Conservation (phyloP, 2,329 filamentous ascomycete species). For the Talaromyces sp. region DNA sequence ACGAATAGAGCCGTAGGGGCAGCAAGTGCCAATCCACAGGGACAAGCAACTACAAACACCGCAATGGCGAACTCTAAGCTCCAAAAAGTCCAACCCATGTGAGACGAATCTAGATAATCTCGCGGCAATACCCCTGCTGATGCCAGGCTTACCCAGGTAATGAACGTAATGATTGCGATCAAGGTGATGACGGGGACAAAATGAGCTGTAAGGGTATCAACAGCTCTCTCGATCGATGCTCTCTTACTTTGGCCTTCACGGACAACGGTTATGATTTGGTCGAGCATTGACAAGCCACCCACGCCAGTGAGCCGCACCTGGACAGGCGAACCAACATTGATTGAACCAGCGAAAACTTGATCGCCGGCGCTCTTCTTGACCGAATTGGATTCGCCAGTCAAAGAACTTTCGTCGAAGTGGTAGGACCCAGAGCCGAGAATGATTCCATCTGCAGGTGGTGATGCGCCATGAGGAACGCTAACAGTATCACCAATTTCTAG, state of each 20-base stretch:
- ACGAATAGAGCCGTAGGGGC: constrained; percentile 82
- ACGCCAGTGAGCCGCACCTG: constrained; percentile 42
- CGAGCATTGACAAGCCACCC: constrained; percentile 49
- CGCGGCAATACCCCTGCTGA: constrained; percentile 41
- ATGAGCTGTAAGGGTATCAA: constrained; percentile 47
- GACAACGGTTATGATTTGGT: constrained; percentile 49
- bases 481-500: constrained; percentile 73
- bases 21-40: constrained; percentile 77
- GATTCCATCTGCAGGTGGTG: constrained; percentile 77
- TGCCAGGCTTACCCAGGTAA: constrained; percentile 47
- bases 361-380: constrained; percentile 44
- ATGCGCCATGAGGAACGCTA: constrained; percentile 71
- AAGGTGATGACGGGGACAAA: constrained; percentile 50
- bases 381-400: constrained; percentile 60
- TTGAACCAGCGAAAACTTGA: constrained; percentile 46
- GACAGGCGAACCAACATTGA: constrained; percentile 48
- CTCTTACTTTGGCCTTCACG: constrained; percentile 50
- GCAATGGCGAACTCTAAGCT: constrained; percentile 68
- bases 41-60: constrained; percentile 82
- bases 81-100: constrained; percentile 52
- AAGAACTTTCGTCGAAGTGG: constrained; percentile 81
- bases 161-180: constrained; percentile 46
- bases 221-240: constrained; percentile 48
- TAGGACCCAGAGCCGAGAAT: constrained; percentile 56
- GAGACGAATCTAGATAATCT: constrained; percentile 50